phyloP scores from a whole-genome alignment of 441 rosid species.

The Erodium texanum region DNA sequence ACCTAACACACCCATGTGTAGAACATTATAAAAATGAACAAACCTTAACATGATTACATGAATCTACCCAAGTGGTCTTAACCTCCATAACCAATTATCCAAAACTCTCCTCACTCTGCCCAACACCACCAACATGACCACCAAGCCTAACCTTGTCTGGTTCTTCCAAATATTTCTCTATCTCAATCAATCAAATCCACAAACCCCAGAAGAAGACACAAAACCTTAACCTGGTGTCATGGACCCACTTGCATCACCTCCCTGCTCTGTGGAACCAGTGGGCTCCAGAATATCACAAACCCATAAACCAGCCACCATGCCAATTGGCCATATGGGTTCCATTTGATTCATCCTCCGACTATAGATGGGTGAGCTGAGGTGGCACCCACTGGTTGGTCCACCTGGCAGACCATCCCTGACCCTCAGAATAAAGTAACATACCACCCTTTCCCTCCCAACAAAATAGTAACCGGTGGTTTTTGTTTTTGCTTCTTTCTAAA shows the following conservation, averaged over 20 bases:
- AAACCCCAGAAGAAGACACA: background rate
- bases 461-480: conserved; percentile 28
- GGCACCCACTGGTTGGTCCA: background rate
- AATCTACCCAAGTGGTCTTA: background rate
- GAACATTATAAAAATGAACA: background rate
- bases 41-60: background rate
- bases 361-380: conserved; percentile 14
- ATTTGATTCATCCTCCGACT: too few species aligned
- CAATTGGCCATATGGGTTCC: background rate
- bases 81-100: background rate
- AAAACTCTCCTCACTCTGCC: background rate
- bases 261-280: background rate
- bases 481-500: conserved; percentile 15
- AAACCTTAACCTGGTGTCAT: background rate
- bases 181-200: background rate
- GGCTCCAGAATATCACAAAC: background rate
- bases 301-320: too few species aligned
- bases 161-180: too few species aligned
- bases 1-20: background rate
- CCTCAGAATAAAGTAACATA: background rate
- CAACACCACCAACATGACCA: background rate
- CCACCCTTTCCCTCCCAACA: conserved; percentile 12
- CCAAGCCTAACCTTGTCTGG: background rate
- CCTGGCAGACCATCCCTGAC: background rate
- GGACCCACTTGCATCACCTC: background rate